Conservation (phyloP, 345 rosid species). For the Bruguiera sexangula region DNA sequence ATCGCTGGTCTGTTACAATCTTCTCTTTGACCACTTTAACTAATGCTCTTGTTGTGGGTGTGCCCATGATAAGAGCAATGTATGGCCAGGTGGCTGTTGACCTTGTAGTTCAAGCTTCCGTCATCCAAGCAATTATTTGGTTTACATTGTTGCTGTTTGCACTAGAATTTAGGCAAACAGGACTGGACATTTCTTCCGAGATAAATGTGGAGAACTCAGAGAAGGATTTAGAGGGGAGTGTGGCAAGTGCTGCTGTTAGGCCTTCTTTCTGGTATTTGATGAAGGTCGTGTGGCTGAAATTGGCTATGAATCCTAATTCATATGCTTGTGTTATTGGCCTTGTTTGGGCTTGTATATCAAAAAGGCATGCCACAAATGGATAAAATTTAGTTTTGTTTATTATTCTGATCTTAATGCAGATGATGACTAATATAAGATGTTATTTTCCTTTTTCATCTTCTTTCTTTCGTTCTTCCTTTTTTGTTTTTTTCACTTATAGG, state of each 20-base stretch:
- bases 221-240: constrained; percentile 34
- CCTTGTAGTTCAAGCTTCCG: constrained; percentile 69
- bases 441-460: too few species aligned
- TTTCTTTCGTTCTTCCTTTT: neutral
- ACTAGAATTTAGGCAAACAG: constrained; percentile 51
- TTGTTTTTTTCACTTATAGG: constrained; percentile 29
- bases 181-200: constrained; percentile 22
- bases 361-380: constrained; percentile 35
- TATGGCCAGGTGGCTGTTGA: constrained; percentile 67
- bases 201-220: neutral
- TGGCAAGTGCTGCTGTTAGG: neutral
- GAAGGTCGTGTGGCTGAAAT: constrained; percentile 54
- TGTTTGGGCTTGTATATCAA: constrained; percentile 69
- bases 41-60: constrained; percentile 68
- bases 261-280: constrained; percentile 47
- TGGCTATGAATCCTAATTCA: constrained; percentile 62
- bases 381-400: too few species aligned
- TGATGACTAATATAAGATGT: neutral
- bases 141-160: constrained; percentile 61
- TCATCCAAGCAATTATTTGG: constrained; percentile 72
- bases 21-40: constrained; percentile 68
- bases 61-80: constrained; percentile 68
- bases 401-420: neutral
- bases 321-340: constrained; percentile 72
- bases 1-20: constrained; percentile 75